These are phyloP conservation scores for Cicer yamashitae DNA, from an alignment of 306 rosid genomes.

Conservation along the genomic window DNA sequence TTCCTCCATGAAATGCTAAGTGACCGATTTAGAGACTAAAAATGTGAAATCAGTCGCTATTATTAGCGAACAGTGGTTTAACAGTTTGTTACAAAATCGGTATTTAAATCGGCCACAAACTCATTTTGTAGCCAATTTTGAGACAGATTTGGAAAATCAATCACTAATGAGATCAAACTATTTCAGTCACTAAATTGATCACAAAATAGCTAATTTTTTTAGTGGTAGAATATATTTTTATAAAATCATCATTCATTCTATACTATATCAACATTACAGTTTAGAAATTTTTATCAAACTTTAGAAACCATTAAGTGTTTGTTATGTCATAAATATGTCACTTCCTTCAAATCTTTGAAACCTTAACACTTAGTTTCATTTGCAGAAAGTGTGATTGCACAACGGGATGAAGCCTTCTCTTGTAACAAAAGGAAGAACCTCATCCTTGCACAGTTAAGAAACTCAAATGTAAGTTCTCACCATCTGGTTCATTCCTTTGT, in stretches of 20 bases:
- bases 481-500: background rate
- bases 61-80: no score
- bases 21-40: no score
- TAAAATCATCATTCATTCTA: background rate
- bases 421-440: conserved; percentile 14
- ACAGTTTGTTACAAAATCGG: no score
- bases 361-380: background rate
- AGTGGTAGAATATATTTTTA: background rate
- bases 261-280: background rate
- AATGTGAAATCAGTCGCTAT: no score
- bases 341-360: conserved; percentile 5
- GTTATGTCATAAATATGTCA: conserved; percentile 19
- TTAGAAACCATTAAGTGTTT: background rate
- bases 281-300: conserved; percentile 3
- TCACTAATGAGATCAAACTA: no score
- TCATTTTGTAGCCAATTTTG: no score
- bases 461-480: conserved; percentile 47
- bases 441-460: conserved; percentile 26
- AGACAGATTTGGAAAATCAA: no score
- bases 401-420: conserved; percentile 22
- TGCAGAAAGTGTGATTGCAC: conserved; percentile 41
- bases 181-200: no score
- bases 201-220: no score
- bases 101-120: no score
- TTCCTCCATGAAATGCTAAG: background rate